Percentiles rank a stretch among this genome's conserved stretches.
phyloP scores from a whole-genome alignment of 805 yeast species.

The Pichia sporocuriosa region DNA sequence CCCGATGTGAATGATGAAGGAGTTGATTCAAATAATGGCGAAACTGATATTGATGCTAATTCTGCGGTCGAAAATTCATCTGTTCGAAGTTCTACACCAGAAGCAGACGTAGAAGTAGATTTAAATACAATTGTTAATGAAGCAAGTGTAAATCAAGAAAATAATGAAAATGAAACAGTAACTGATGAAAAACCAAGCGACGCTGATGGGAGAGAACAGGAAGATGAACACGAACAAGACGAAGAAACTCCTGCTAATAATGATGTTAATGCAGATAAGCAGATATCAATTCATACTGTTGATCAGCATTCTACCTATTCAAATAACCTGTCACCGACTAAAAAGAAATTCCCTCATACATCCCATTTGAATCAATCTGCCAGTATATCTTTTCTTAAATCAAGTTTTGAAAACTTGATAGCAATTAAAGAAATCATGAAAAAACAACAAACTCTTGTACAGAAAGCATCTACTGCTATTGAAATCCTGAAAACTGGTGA shows the following conservation, averaged over 20 bases:
- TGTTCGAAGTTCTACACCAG: too few species aligned
- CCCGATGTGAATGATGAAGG: too few species aligned
- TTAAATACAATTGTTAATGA: too few species aligned
- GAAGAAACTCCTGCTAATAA: too few species aligned
- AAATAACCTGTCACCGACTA: slow-evolving; percentile 5
- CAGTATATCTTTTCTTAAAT: slow-evolving; percentile 28
- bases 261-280: not conserved
- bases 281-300: slow-evolving; percentile 3
- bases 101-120: too few species aligned
- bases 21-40: too few species aligned
- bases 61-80: too few species aligned
- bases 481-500: slow-evolving; percentile 35
- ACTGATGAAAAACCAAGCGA: too few species aligned
- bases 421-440: slow-evolving; percentile 31
- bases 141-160: too few species aligned
- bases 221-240: not conserved
- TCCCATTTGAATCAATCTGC: slow-evolving; percentile 11
- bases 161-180: not conserved
- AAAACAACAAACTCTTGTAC: slow-evolving; percentile 37
- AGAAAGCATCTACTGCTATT: slow-evolving; percentile 35
- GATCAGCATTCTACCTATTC: slow-evolving; percentile 9
- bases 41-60: too few species aligned
- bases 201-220: not conserved
- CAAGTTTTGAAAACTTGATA: slow-evolving; percentile 28
- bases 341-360: slow-evolving; percentile 2